These are phyloP conservation scores for Diutina pseudorugosa DNA, from an alignment of 1,139 yeast genomes.

Conservation along the genomic window DNA sequence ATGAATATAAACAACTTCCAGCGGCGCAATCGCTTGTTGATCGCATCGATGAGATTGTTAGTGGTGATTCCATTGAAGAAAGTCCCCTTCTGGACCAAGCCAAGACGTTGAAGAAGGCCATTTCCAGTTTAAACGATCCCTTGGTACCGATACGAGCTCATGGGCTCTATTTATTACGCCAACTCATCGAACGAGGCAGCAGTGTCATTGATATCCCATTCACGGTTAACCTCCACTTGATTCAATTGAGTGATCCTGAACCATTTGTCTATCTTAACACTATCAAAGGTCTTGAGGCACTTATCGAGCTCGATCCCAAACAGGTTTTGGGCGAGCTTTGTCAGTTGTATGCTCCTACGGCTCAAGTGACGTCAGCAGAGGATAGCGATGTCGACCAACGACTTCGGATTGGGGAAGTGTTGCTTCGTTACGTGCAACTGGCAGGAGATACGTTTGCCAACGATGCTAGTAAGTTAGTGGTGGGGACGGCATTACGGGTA, in stretches of 20 bases:
- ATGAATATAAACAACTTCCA: constrained; percentile 9
- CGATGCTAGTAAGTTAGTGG: constrained; percentile 15
- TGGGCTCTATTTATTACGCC: constrained; percentile 58
- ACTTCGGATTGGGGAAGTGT: constrained; percentile 70
- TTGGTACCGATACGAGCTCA: constrained; percentile 78
- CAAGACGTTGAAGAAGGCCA: constrained; percentile 37
- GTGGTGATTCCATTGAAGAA: constrained; percentile 8
- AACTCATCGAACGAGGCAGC: constrained; percentile 40
- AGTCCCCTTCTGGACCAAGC: constrained; percentile 13
- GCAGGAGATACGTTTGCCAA: constrained; percentile 39
- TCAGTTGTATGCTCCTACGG: constrained; percentile 20
- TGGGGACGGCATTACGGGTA: constrained; percentile 22
- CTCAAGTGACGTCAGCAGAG: constrained; percentile 12
- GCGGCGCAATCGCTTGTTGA: constrained; percentile 14
- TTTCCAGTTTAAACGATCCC: constrained; percentile 62
- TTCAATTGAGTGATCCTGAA: constrained; percentile 64
- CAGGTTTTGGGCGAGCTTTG: constrained; percentile 28
- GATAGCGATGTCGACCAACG: constrained; percentile 44
- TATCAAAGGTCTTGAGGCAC: constrained; percentile 59
- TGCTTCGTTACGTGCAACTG: constrained; percentile 44
- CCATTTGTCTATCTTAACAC: constrained; percentile 80
- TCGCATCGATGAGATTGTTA: constrained; percentile 16
- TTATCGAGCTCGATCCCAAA: constrained; percentile 34
- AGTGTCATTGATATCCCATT: constrained; percentile 38
- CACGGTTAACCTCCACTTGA: constrained; percentile 49